Evolutionary conservation across 75 land plant species (phyloP).

Genomic region (Picea sitchensis): DNA sequence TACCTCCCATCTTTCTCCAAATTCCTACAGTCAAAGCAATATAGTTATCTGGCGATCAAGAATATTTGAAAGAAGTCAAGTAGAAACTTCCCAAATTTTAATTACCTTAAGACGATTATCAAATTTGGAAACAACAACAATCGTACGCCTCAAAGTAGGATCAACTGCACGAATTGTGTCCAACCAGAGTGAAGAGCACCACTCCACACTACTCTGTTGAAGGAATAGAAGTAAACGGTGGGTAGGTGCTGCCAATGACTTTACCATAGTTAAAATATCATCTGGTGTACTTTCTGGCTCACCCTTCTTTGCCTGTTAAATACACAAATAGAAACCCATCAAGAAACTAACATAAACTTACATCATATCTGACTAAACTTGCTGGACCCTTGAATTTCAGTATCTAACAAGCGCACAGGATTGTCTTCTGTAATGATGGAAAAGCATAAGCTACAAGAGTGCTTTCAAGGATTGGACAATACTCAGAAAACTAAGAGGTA

Average conservation of each 20-base stretch:
- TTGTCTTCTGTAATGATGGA: not conserved
- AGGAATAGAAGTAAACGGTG: conserved; percentile 86
- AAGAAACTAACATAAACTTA: not conserved
- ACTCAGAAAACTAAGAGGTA: not conserved
- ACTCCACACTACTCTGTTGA: conserved; percentile 98
- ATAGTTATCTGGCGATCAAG: not conserved
- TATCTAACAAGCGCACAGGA: not conserved
- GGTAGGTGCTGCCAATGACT: conserved; percentile 78
- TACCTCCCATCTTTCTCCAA: conserved; percentile 92
- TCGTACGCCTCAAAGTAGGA: conserved; percentile 75
- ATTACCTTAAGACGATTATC: conserved; percentile 96
- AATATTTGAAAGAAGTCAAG: not conserved
- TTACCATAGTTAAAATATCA: conserved; percentile 89
- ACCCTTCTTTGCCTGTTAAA: conserved; percentile 80
- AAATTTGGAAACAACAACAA: conserved; percentile 96
- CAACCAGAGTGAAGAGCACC: conserved; percentile 98
- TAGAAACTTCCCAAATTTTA: not conserved
- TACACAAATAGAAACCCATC: not conserved
- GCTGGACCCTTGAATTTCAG: not conserved
- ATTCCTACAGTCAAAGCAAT: conserved; percentile 56
- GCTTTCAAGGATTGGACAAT: not conserved
- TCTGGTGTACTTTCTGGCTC: conserved; percentile 97
- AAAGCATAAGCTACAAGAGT: not conserved
- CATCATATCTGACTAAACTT: not conserved
- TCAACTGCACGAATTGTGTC: conserved; percentile 87